Conservation (phyloP, 371 early-diverging fungal species). For the Parasitella parasitica region DNA sequence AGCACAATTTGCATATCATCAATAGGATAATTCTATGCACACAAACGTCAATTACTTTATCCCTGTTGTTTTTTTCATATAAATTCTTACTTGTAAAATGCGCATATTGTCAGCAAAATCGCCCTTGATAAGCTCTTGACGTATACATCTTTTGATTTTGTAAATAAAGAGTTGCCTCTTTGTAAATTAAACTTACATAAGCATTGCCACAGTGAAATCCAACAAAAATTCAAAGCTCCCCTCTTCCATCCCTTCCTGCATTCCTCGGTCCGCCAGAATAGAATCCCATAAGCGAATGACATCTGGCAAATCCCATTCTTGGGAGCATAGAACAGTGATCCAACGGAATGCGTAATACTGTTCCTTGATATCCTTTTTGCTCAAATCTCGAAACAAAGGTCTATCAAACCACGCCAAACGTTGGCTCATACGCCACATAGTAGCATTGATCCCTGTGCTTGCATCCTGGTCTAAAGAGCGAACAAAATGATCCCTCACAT, state of each 20-base stretch:
- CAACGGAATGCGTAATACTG: constrained; percentile 86
- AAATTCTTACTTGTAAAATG: constrained; percentile 53
- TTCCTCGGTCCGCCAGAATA: constrained; percentile 66
- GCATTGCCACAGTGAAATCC: constrained; percentile 79
- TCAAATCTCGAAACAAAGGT: constrained; percentile 64
- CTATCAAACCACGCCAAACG: constrained; percentile 59
- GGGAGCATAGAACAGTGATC: constrained; percentile 81
- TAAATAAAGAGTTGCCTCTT: neutral
- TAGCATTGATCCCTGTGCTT: constrained; percentile 63
- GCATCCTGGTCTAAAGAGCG: constrained; percentile 64
- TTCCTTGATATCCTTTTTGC: constrained; percentile 70
- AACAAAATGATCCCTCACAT: constrained; percentile 82
- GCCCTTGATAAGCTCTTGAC: constrained; percentile 56
- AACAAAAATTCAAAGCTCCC: constrained; percentile 69
- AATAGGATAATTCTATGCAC: constrained; percentile 50
- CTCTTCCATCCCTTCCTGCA: constrained; percentile 30
- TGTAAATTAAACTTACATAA: constrained; percentile 51
- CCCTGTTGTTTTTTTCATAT: neutral
- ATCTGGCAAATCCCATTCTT: constrained; percentile 83
- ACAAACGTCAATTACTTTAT: neutral
- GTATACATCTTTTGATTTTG: constrained; percentile 47
- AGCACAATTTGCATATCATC: constrained; percentile 50
- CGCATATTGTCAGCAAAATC: constrained; percentile 69
- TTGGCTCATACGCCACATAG: constrained; percentile 60
- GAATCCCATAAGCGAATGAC: constrained; percentile 87